Base-by-base conservation (phyloP, 1,284 basidiomycete species). In the Moesziomyces sp. region DNA sequence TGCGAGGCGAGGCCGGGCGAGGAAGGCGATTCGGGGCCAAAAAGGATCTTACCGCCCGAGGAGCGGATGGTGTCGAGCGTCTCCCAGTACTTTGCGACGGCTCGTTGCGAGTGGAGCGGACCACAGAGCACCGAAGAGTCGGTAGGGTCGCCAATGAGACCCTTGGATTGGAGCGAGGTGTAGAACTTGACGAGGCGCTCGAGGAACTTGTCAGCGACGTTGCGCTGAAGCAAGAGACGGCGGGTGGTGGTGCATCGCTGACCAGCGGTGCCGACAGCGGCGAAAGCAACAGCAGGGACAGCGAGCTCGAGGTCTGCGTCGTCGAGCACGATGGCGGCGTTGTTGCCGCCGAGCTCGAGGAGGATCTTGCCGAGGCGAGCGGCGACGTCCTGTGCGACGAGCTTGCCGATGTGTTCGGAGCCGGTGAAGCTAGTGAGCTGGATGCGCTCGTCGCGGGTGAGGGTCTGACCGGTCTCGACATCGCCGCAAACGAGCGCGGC, bases 191-290 rank as follows among this genome's bases (percentile, higher is more conserved):
- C 87, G 18, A 97, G 89, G 19, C 88, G 88, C 40, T 88, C 87
- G 64, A 96, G 87, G 86, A 97, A 94, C 63, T 89, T 86, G 38
- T 88, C 82, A 0, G 93, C 90, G 74, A 98, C 90, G 63, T 89
- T 86, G 46, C 89, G 89, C 84, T 98, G 95, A 59, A 97, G 88
- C 85, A 93, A 92, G 14, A 97, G 88, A 58, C 95, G 88, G 54
- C 95, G 89, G 1, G 94, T 97, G 21, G 94, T 91, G 1, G 95
- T 97, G 86, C 95, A 98, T 51, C 95, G 89, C 84, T 97, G 95
- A 23, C 95, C 95, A 35, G 93, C 92, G 45, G 95, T 97, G 46
- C 95, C 95, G 50, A 97, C 90, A 26, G 94, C 93, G 38, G 94
- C 93, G 86, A 98, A 97, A 84, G 94, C 93, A 21, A 95, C 90